Base-by-base conservation (phyloP, 2,329 filamentous ascomycete species). In the Achaetomium macrosporum region DNA sequence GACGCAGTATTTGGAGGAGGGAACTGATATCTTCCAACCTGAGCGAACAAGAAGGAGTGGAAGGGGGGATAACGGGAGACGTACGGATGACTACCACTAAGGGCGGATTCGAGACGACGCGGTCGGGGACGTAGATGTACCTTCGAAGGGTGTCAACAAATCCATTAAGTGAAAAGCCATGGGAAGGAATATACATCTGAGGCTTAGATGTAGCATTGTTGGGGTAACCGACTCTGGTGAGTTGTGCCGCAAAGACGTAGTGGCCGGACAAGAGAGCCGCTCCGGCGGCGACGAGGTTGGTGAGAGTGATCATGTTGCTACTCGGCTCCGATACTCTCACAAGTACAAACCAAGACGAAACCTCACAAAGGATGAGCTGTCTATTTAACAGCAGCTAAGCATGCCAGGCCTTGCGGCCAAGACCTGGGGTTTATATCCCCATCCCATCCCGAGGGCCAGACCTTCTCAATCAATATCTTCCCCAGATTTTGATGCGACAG, bases 61-160 rank as follows among this genome's bases (percentile, higher is more conserved):
- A 7, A 19, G 16, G 16, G 15, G 6, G 30, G 15, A 36, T 6
- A 25, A 45, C 1, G 2, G n/a, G 30, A n/a, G 12, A 43, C 31
- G 30, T 30, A 50, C 33, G 67, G 54, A 70, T 67, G n/a, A 69
- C 65, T 7, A 70, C 63, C 3, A 69, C 66, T 7, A 70, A 59
- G 6, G 66, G 66, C 29, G 66, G 64, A 42, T 67, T 66, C n/a
- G 59, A 49, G 3, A 66, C 62, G 11, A 69, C 63, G 20, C 67
- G 66, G 59, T 71, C 68, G 16, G 67, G 68, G 51, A 68, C 64
- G 55, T 70, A 69, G 20, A 69, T 62, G 35, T 63, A 67, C 65
- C 65, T 65, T 25, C 25, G 7, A 25, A 7, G 4, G 4, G 4
- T 25, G 25, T 25, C 25, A 25, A 25, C 25, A 25, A 7, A 25